A percentile compares a stretch with the other conserved stretches of the same genome.
phyloP scores from a whole-genome alignment of 768 basidiomycete genomes.

The Boletus edulis region DNA sequence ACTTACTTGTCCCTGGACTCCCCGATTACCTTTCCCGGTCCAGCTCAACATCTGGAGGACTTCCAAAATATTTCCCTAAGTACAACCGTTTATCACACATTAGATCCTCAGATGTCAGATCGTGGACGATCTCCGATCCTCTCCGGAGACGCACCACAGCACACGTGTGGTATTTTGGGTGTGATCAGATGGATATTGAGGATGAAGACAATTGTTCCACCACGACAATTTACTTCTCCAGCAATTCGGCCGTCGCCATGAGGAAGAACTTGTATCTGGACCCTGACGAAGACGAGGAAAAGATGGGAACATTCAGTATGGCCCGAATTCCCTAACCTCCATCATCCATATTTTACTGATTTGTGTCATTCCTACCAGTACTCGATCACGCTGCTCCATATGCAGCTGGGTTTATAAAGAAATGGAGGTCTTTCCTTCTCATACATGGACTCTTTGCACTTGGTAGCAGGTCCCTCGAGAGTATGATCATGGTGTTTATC shows the following conservation, averaged over 20 bases:
- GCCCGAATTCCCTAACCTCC: background rate
- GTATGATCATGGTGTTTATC: too few species aligned
- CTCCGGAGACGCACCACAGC: background rate
- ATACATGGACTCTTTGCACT: too few species aligned
- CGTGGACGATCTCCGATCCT: background rate
- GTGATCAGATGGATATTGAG: background rate
- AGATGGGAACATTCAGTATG: conserved; percentile 8
- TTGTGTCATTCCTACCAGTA: background rate
- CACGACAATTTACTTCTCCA: background rate
- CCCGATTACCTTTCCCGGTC: conserved; percentile 15
- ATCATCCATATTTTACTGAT: background rate
- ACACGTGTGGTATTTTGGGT: background rate
- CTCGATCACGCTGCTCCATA: too few species aligned
- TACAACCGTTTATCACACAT: conserved; percentile 2
- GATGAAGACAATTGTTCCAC: background rate
- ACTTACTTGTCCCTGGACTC: conserved; percentile 16
- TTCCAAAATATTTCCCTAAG: conserved; percentile 5
- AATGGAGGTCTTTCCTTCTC: conserved; percentile 3
- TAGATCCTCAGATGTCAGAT: background rate
- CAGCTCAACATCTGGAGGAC: conserved; percentile 14
- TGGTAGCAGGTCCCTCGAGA: too few species aligned
- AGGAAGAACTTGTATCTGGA: background rate
- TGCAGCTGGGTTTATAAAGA: conserved; percentile 1
- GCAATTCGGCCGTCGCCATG: background rate
- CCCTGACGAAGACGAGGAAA: background rate